Evolutionary conservation across 208 protist species (phyloP).

Genomic region (Leishmania gerbilli): DNA sequence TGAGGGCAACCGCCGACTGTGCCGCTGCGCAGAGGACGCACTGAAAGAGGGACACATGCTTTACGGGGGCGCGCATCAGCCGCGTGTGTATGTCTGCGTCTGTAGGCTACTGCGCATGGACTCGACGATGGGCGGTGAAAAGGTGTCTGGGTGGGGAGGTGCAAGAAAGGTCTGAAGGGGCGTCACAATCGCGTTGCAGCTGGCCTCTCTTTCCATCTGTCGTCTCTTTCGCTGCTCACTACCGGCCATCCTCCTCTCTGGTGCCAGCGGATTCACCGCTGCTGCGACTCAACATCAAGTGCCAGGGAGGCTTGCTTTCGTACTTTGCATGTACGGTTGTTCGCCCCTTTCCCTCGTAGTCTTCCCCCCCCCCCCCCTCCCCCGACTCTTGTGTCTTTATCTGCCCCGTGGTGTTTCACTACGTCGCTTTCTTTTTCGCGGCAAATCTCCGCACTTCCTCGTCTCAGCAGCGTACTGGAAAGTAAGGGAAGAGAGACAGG

Average conservation of each 20-base stretch:
- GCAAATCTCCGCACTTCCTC: background rate
- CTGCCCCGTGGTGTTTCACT: background rate
- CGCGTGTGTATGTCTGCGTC: background rate
- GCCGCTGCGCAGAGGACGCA: background rate
- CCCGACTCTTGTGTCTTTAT: background rate
- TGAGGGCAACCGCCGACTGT: background rate
- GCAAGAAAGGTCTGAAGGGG: background rate
- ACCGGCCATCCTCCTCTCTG: background rate
- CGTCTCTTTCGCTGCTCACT: background rate
- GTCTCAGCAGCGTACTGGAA: background rate
- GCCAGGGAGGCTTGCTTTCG: background rate
- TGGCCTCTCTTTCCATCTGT: background rate
- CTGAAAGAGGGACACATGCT: background rate
- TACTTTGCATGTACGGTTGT: background rate
- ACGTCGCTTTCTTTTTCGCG: background rate
- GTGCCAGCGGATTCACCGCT: background rate
- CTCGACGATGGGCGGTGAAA: background rate
- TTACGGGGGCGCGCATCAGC: background rate
- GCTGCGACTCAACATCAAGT: background rate
- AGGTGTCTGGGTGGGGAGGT: background rate
- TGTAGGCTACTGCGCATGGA: background rate
- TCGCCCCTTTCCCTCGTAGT: background rate
- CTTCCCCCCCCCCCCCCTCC: background rate
- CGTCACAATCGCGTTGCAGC: background rate
- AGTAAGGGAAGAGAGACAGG: background rate